Percentiles rank a stretch among this genome's conserved stretches.
Evolutionary conservation across 169 alveolate species (phyloP).

Genomic region (Eimeria tenella): DNA sequence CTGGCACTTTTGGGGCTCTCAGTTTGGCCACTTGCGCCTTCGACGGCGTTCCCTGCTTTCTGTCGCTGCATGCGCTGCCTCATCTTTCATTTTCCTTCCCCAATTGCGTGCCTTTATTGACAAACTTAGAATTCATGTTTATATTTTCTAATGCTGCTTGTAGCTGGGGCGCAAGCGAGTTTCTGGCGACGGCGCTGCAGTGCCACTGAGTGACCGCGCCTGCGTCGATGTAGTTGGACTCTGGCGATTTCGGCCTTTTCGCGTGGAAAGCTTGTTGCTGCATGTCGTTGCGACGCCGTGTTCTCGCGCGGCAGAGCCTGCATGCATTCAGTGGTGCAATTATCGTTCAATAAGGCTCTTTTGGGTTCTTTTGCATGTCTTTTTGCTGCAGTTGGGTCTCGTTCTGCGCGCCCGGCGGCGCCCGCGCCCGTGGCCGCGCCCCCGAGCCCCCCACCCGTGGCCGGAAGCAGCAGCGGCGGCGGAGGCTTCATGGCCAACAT

Average conservation of each 20-base stretch:
- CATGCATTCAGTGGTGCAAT: not conserved
- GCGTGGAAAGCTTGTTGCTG: not conserved
- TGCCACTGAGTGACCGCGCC: too few species aligned
- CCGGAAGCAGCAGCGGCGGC: slow-evolving; percentile 74
- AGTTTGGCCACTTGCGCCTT: too few species aligned
- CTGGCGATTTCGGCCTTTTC: not conserved
- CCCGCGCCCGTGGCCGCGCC: slow-evolving; percentile 79
- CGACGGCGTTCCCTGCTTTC: too few species aligned
- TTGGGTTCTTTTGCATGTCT: not conserved
- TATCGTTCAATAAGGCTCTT: not conserved
- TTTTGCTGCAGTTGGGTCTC: slow-evolving; percentile 60
- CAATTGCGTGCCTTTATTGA: too few species aligned
- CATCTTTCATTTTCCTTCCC: too few species aligned
- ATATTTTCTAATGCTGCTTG: too few species aligned
- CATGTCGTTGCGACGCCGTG: not conserved
- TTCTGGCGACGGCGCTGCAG: too few species aligned
- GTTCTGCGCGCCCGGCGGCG: slow-evolving; percentile 68
- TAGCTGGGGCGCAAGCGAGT: too few species aligned
- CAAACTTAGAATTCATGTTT: too few species aligned
- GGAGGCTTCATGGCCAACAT: slow-evolving; percentile 80
- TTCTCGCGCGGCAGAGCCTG: not conserved
- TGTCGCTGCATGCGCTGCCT: too few species aligned
- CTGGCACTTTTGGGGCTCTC: not conserved
- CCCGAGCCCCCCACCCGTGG: slow-evolving; percentile 78
- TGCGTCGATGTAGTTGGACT: too few species aligned